Conservation (phyloP, 2,329 filamentous ascomycete genomes). For the Alternaria viburni region DNA sequence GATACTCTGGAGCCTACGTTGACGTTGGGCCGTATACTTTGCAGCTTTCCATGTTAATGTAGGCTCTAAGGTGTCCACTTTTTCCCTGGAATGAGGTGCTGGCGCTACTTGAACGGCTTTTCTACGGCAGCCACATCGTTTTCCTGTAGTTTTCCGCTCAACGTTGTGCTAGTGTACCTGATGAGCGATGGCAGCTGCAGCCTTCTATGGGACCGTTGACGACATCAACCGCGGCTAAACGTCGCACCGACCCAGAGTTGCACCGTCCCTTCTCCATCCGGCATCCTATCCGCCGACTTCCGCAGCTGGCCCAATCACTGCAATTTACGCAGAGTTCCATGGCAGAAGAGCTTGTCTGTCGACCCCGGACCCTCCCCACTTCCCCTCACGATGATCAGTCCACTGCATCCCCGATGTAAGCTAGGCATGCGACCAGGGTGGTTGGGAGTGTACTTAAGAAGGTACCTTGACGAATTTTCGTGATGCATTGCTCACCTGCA, state of each 20-base stretch:
- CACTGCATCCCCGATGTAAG: not conserved
- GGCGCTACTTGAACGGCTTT: not conserved
- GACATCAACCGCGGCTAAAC: constrained; percentile 4
- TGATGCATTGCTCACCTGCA: not conserved
- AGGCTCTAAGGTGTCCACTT: not conserved
- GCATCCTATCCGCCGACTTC: constrained; percentile 1
- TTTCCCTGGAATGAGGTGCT: not conserved
- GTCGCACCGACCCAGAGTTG: not conserved
- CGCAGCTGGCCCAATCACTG: constrained; percentile 7
- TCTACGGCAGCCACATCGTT: not conserved
- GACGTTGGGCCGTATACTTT: not conserved
- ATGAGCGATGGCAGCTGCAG: not conserved
- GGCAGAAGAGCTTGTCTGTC: not conserved
- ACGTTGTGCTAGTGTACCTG: not conserved
- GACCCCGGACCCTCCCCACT: constrained; percentile 23
- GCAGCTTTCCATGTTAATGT: not conserved
- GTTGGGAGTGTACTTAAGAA: constrained; percentile 11
- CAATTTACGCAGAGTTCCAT: constrained; percentile 12
- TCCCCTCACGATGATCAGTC: constrained; percentile 19
- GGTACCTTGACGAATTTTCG: constrained; percentile 5
- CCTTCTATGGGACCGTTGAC: not conserved
- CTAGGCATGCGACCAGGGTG: constrained; percentile 7
- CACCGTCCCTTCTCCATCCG: not conserved
- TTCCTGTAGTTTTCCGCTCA: not conserved
- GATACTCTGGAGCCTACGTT: not conserved